Evolutionary conservation across 768 basidiomycete genomes (phyloP), one percentile per base, ranked within the genome.

Genomic region (Tremella fuciformis): DNA sequence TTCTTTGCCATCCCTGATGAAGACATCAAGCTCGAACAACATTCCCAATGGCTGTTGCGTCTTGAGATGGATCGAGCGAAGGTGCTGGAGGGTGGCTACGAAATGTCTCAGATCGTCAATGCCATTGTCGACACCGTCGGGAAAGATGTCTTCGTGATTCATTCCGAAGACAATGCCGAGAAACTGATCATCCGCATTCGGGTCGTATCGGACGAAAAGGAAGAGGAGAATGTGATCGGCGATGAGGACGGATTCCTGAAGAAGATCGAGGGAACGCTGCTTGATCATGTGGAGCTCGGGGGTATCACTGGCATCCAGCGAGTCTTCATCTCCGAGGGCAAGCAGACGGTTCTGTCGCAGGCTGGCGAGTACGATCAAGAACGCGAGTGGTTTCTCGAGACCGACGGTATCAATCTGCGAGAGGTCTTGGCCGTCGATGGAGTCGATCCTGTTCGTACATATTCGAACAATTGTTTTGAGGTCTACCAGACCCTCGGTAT

Each of bases 1-100:
- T 97, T 97, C 88, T 99, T 98, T 76, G 94, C 93, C 55, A 98
- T 98, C 74, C 96, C 96, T 6, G 96, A 98, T 68, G 92, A 97
- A 73, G 90, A 93, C 50, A 87, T 94, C 59, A 91, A 94, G 75
- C 82, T 84, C 18, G 94, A 94, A 71, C 80, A 96, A 1, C 87
- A 91, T 64, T 98, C 96, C 1, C 92, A 93, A 0, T 99, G 96
- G 96, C 81, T 99, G 18, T 85, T 99, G 19, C 91, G 96, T 79
- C 84, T 98, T 46, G 94, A 94, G 72, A 84, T 99, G 55, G 96
- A 98, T 76, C 89, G 94, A 65, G 87, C 89, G 2, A 91, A 94
- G 80, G 96, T 99, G 88, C 87, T 98, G 64, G 94, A 96, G 80
- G 87, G 93, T 71, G 93, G 93, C 76, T 82, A 97, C 66, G 89